Percentiles rank a stretch among this genome's conserved stretches.
phyloP scores from a whole-genome alignment of 371 early-diverging fungal genomes.

The Mucor ambiguus region DNA sequence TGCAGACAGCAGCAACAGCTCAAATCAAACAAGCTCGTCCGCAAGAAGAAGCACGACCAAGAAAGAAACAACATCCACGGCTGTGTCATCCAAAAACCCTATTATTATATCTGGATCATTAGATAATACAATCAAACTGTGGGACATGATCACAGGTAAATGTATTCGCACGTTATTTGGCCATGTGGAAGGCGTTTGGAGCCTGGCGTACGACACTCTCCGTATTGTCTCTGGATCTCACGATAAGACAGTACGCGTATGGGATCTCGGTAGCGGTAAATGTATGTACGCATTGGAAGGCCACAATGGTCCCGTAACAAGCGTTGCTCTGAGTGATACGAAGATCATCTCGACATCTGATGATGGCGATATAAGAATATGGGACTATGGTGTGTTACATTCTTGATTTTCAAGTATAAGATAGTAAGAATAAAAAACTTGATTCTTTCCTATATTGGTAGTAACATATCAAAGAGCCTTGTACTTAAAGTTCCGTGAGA shows the following conservation, averaged over 20 bases:
- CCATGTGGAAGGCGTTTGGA: constrained; percentile 92
- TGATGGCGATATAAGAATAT: constrained; percentile 79
- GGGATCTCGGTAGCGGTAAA: constrained; percentile 90
- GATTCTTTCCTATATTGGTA: not conserved
- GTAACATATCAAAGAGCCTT: not conserved
- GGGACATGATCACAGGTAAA: constrained; percentile 79
- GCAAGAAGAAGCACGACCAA: not conserved
- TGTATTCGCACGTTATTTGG: constrained; percentile 88
- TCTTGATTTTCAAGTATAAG: not conserved
- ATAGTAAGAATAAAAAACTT: not conserved
- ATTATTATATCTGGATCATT: constrained; percentile 83
- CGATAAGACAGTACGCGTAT: constrained; percentile 89
- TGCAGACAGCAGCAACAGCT: not conserved
- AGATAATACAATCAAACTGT: constrained; percentile 90
- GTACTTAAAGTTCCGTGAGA: not conserved
- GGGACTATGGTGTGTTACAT: constrained; percentile 67
- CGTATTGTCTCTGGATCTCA: constrained; percentile 91
- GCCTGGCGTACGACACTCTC: constrained; percentile 85
- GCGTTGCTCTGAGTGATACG: constrained; percentile 84
- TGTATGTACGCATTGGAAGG: constrained; percentile 77
- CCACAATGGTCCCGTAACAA: constrained; percentile 72
- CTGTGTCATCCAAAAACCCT: constrained; percentile 35
- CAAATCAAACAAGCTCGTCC: not conserved
- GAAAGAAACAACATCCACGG: not conserved
- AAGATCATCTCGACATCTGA: constrained; percentile 84